Percentiles rank a stretch among this genome's conserved stretches.
Conservation (phyloP, 2,329 filamentous ascomycete genomes). For the Exserohilum turcica region DNA sequence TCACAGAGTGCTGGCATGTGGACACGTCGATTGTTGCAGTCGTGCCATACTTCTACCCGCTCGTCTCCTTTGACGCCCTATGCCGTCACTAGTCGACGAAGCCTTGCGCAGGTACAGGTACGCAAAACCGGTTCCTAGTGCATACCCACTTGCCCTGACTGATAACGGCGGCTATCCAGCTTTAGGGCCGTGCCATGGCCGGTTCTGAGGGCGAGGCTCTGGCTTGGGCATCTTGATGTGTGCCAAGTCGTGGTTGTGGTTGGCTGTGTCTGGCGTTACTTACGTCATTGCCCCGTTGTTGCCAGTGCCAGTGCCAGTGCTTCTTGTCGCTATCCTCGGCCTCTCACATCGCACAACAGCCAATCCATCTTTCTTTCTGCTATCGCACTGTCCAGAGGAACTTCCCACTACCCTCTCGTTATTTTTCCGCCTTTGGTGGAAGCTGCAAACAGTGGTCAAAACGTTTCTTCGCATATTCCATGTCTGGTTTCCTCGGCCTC, state of each 20-base stretch:
- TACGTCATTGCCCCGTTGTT: too few relatives aligned
- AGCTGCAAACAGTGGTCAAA: neutral
- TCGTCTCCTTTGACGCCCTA: neutral
- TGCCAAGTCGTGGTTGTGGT: neutral
- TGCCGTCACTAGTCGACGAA: constrained; percentile 2
- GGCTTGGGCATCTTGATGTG: neutral
- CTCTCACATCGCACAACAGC: too few relatives aligned
- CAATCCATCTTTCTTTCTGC: neutral
- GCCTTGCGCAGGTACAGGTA: constrained; percentile 6
- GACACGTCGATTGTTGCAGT: neutral
- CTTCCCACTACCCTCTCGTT: too few relatives aligned
- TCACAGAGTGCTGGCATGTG: neutral
- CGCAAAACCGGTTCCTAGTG: constrained; percentile 5
- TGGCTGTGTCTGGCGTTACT: neutral
- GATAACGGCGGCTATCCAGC: constrained; percentile 1
- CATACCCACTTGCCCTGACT: neutral
- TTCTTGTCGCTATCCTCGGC: neutral
- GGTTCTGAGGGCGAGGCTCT: neutral
- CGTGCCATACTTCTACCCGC: neutral
- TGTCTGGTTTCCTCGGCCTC: neutral
- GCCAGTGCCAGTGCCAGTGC: too few relatives aligned
- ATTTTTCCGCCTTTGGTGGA: neutral
- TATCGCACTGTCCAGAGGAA: too few relatives aligned
- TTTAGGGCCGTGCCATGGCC: neutral
- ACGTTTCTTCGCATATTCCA: too few relatives aligned